These are phyloP conservation scores for Kazachstania psychrophila DNA, from an alignment of 805 yeast species.

Conservation along the genomic window DNA sequence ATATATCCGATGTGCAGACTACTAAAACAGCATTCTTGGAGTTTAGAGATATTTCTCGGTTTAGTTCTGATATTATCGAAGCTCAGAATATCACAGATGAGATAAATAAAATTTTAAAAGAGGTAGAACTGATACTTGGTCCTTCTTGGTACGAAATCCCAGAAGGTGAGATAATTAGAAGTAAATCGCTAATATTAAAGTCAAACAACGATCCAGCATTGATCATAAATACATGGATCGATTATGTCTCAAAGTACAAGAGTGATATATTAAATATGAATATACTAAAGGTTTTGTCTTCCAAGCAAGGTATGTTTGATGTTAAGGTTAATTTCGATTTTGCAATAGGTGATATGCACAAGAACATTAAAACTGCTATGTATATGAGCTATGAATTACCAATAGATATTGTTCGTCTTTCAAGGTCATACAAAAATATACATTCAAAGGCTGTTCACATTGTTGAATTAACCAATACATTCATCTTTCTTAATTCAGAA, in stretches of 20 bases:
- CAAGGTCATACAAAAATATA: constrained; percentile 42
- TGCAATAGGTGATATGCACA: constrained; percentile 34
- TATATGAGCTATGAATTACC: constrained; percentile 52
- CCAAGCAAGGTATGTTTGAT: constrained; percentile 19
- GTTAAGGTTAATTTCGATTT: constrained; percentile 46
- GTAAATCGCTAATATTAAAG: constrained; percentile 40
- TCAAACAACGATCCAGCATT: constrained; percentile 37
- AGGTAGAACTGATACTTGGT: constrained; percentile 48
- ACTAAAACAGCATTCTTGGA: too few species aligned
- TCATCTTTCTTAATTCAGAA: constrained; percentile 27
- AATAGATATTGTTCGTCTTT: constrained; percentile 35
- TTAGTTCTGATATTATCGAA: constrained; percentile 43
- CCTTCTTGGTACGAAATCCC: constrained; percentile 51
- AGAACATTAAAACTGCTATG: constrained; percentile 45
- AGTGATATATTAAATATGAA: constrained; percentile 25
- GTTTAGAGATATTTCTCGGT: constrained; percentile 42
- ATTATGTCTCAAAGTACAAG: constrained; percentile 17
- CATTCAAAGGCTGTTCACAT: constrained; percentile 51
- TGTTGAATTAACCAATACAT: constrained; percentile 40
- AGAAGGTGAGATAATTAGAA: constrained; percentile 56
- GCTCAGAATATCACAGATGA: constrained; percentile 42
- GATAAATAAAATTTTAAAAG: constrained; percentile 33
- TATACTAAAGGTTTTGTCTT: constrained; percentile 33
- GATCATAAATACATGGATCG: constrained; percentile 43
- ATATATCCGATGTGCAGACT: too few species aligned